Conservation (phyloP, 208 protist genomes). For the Leptomonas pyrrhocoris region DNA sequence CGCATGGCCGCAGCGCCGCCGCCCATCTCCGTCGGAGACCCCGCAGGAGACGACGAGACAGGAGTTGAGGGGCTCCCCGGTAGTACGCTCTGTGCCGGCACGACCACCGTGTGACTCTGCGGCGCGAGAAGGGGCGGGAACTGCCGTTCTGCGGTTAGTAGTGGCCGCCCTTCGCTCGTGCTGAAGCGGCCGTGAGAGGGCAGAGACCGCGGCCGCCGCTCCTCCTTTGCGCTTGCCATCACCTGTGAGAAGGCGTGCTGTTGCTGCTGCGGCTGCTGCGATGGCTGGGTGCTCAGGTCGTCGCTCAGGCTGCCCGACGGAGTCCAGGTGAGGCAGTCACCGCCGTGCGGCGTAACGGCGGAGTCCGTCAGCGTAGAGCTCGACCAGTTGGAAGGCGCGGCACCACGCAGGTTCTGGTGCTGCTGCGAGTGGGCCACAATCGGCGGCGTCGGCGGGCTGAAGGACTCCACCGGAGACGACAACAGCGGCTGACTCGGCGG, state of each 20-base stretch:
- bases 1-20: not conserved
- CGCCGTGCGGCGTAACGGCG: slow-evolving; percentile 8
- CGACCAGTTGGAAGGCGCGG: not conserved
- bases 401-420: not conserved
- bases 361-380: slow-evolving; percentile 19
- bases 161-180: not conserved
- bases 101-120: not conserved
- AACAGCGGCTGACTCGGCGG: not conserved
- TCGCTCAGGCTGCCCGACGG: slow-evolving; percentile 13
- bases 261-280: not conserved
- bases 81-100: slow-evolving; percentile 3
- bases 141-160: not conserved
- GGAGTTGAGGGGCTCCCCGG: slow-evolving; percentile 1
- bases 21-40: not conserved
- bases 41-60: not conserved
- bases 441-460: slow-evolving; percentile 3
- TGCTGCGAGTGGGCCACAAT: not conserved
- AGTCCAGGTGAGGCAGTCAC: slow-evolving; percentile 9
- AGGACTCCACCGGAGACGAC: not conserved
- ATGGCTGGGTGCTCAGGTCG: not conserved
- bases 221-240: not conserved
- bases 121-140: not conserved
- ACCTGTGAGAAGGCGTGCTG: not conserved
- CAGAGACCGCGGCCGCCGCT: not conserved
- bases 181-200: not conserved